Conservation (phyloP, 805 yeast species). For the Schwanniomyces polymorphus region DNA sequence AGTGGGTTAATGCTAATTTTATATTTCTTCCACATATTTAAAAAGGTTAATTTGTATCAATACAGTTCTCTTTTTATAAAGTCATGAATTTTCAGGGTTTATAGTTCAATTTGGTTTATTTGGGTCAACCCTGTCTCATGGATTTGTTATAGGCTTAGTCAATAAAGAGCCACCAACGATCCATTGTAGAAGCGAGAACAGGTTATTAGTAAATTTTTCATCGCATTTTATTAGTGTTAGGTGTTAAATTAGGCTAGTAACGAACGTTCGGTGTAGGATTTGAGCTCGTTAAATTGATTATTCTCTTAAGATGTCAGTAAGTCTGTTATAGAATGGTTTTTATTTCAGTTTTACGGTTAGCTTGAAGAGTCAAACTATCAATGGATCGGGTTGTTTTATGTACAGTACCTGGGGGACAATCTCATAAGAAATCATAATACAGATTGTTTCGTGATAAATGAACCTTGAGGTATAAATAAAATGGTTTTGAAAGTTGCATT, state of each 20-base stretch:
- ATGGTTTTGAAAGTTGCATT: slow-evolving; percentile 55
- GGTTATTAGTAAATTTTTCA: slow-evolving; percentile 12
- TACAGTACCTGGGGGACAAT: too few species aligned
- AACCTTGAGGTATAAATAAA: background rate
- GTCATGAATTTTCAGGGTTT: slow-evolving; percentile 19
- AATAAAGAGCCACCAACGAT: slow-evolving; percentile 52
- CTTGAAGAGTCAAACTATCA: background rate
- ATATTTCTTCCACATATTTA: slow-evolving; percentile 8
- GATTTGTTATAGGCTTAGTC: slow-evolving; percentile 41
- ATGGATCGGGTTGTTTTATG: background rate
- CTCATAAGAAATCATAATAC: too few species aligned
- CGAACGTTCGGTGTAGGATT: background rate
- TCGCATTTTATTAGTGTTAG: slow-evolving; percentile 4
- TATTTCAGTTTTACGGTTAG: background rate
- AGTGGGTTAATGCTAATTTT: slow-evolving; percentile 8
- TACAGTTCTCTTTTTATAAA: slow-evolving; percentile 12
- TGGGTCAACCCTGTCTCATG: slow-evolving; percentile 21
- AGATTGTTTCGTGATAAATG: background rate
- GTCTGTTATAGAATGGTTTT: background rate
- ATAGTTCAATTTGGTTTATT: slow-evolving; percentile 28
- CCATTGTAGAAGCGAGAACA: slow-evolving; percentile 20
- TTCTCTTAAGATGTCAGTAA: background rate
- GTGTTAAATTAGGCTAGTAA: slow-evolving; percentile 2
- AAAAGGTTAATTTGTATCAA: slow-evolving; percentile 16
- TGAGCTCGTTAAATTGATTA: background rate